phyloP scores from a whole-genome alignment of 306 rosid species.

The Begonia loranthoides region DNA sequence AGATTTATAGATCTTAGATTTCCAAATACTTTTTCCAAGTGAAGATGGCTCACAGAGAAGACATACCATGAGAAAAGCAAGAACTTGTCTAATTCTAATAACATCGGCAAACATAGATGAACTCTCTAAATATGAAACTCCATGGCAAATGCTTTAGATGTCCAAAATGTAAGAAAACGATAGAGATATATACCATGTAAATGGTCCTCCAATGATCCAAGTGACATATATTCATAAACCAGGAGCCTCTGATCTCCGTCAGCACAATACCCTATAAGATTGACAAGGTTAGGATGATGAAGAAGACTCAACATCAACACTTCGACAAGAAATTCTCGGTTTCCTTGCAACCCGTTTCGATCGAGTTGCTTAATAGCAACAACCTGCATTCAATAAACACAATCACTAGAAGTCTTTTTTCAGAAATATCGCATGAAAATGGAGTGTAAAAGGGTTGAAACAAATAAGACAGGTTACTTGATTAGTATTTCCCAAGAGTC shows the following conservation, averaged over 20 bases:
- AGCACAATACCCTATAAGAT: conserved; percentile 87
- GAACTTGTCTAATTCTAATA: too few relatives aligned
- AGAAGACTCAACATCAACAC: conserved; percentile 88
- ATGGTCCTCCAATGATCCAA: conserved; percentile 92
- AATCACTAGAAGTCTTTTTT: too few relatives aligned
- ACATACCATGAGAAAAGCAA: too few relatives aligned
- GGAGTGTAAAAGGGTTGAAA: neutral
- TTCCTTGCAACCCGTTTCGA: conserved; percentile 89
- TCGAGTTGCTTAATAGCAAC: conserved; percentile 94
- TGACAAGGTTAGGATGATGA: conserved; percentile 91
- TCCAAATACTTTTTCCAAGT: too few relatives aligned
- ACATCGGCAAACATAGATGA: too few relatives aligned
- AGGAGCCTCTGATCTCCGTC: conserved; percentile 98
- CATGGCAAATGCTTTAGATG: too few relatives aligned
- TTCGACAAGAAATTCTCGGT: conserved; percentile 87
- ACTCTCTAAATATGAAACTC: too few relatives aligned
- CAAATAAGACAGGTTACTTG: conserved; percentile 37
- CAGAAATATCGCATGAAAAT: too few relatives aligned
- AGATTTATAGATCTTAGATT: too few relatives aligned
- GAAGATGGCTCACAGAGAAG: too few relatives aligned
- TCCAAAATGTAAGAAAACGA: too few relatives aligned
- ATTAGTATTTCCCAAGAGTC: conserved; percentile 55
- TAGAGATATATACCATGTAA: conserved; percentile 40
- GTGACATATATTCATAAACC: conserved; percentile 80
- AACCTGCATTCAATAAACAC: conserved; percentile 27